Evolutionary conservation across 2,329 filamentous ascomycete genomes (phyloP), one percentile per base, ranked within the genome.

Genomic region (Colletotrichum paranaense): DNA sequence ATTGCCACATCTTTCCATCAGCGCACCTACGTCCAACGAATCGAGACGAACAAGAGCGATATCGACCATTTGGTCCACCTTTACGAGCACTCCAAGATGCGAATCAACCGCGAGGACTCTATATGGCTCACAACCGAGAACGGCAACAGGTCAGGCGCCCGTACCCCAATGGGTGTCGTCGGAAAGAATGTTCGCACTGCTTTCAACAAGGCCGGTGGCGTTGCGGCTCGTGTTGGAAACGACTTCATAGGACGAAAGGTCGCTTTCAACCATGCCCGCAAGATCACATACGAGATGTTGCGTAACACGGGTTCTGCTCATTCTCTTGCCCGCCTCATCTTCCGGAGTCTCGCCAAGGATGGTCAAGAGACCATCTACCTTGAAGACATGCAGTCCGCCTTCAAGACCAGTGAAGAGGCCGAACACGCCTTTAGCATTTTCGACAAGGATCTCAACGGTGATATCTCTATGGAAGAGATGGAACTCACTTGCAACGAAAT

Each of bases 391-490:
- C 92, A 91, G 74, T 86, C 89, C 12, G 95, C 94, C 0, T 98
- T 98, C 77, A 89, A 93, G 11, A 93, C 92, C 28, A 89, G 92
- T 22, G 95, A 98, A 16, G 96, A 98, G 80, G 94, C 95, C 0
- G 93, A 97, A 67, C 93, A 93, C 3, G 95, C 95, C 0, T 98
- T 98, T 78, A 87, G 88, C 77, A 95, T 98, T 87, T 98, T 98
- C 77, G 96, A 98, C 84, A 97, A 97, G 80, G 96, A 98, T 78
- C 91, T 98, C 85, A 98, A 98, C 76, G 96, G 95, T 4, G 96
- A 98, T 79, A 97, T 98, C 62, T 97, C 94, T 0, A 95, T 98
- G 90, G 95, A 98, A 78, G 96, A 98, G 81, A 89, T 98, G 26
- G 95, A 98, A 82, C 91, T 94, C 26, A 95, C 97, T 28, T 97